phyloP scores from a whole-genome alignment of 164 flowering plant species.

The Tetracentron sinense region DNA sequence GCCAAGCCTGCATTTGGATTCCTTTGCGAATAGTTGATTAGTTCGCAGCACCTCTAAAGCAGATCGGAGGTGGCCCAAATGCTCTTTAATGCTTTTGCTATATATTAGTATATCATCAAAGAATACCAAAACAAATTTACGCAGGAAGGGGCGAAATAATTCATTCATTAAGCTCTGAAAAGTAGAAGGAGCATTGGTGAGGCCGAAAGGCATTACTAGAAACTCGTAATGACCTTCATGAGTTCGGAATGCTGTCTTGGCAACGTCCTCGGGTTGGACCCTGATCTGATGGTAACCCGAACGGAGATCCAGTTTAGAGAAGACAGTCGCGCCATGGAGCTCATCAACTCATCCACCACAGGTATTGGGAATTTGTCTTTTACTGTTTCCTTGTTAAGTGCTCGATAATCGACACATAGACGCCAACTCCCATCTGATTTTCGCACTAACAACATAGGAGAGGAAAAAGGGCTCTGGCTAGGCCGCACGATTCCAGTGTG shows the following conservation, averaged over 20 bases:
- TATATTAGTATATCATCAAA: too few relatives aligned
- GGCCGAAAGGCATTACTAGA: background rate
- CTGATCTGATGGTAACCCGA: too few relatives aligned
- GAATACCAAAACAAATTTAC: too few relatives aligned
- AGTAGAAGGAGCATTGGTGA: background rate
- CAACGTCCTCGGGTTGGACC: background rate
- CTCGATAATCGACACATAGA: background rate
- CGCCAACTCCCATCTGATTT: background rate
- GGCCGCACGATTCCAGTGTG: background rate
- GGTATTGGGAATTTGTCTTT: background rate
- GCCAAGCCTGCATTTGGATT: background rate
- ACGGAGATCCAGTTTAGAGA: background rate
- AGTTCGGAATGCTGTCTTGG: background rate
- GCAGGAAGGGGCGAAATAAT: too few relatives aligned
- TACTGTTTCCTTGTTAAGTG: background rate
- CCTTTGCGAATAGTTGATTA: background rate
- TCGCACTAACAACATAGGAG: background rate
- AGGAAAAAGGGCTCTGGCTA: background rate
- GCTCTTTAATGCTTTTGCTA: too few relatives aligned
- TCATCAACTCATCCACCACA: background rate
- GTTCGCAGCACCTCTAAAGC: background rate
- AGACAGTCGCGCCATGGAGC: background rate
- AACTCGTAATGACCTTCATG: background rate
- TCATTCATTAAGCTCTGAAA: too few relatives aligned
- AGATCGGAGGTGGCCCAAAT: background rate